Evolutionary conservation across 148 eudicot genomes (phyloP), one percentile per base, ranked within the genome.

Genomic region (Vaccinium vitisidaea): DNA sequence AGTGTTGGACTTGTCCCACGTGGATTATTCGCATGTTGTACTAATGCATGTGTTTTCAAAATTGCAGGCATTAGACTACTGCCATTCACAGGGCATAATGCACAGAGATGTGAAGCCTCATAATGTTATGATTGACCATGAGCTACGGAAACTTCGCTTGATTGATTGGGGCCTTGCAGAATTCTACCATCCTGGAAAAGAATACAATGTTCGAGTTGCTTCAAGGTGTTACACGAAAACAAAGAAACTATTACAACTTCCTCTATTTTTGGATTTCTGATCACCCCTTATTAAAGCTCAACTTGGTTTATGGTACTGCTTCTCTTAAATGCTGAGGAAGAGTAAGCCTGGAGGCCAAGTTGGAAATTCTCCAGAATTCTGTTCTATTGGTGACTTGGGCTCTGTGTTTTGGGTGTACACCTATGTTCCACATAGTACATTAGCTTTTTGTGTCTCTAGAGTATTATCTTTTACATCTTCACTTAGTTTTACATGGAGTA

Each of bases 111-210:
- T 88, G 30, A 88, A 88, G 84, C 90, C 90, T 78, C 90, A 88
- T 67, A 88, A 88, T 82, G 90, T 88, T 7, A 88, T 88, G 90
- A 88, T 88, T 84, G 90, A 88, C 84, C 90, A 88, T 82, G 90
- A 88, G 71, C 80, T 84, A 61, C 85, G 90, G 58, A 88, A 88
- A 65, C 90, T 88, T 86, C 85, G 88, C 73, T 65, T 88, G 69
- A 88, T 88, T 58, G 90, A 88, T 65, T 88, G 90, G 90, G 90
- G 89, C 77, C 89, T 88, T 83, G 89, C 89, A 27, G 89, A 88
- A 56, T 85, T 88, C 55, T 88, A 88, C 84, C 90, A 88, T 74
- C 90, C 90, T 49, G 88, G 85, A 46, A 88, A 86, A 86, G 90
- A 88, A 86, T 88, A 88, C 85, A 88, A 88, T 71, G 90, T 88